Conservation (phyloP, 441 rosid species). For the Gossypium laxum region DNA sequence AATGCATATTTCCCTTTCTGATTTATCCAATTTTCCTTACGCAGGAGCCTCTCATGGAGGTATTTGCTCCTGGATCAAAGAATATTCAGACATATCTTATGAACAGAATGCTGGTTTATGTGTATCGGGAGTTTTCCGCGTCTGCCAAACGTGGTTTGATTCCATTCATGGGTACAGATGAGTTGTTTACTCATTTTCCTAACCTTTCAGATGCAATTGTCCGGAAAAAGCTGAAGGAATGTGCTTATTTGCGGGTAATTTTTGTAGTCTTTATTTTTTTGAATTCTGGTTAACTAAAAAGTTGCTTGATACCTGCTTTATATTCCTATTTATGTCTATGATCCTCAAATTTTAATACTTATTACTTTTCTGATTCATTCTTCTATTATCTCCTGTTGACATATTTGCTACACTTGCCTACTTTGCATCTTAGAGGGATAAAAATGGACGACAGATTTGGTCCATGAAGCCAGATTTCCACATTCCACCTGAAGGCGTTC, state of each 20-base stretch:
- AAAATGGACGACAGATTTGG: slow-evolving; percentile 59
- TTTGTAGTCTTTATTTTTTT: slow-evolving; percentile 9
- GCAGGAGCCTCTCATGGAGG: slow-evolving; percentile 96
- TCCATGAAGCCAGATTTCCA: slow-evolving; percentile 50
- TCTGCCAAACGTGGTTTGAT: slow-evolving; percentile 45
- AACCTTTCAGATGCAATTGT: slow-evolving; percentile 56
- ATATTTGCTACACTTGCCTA: slow-evolving; percentile 17
- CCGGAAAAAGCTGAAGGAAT: slow-evolving; percentile 65
- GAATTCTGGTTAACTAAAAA: neutral
- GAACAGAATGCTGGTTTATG: slow-evolving; percentile 69
- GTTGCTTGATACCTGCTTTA: neutral
- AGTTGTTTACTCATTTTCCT: slow-evolving; percentile 59
- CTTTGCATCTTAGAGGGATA: slow-evolving; percentile 49
- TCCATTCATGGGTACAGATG: slow-evolving; percentile 67
- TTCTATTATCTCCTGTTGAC: slow-evolving; percentile 11
- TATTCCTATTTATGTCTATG: neutral
- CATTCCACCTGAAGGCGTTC: slow-evolving; percentile 72
- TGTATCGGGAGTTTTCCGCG: slow-evolving; percentile 70
- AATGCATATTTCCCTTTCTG: neutral
- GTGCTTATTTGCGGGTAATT: slow-evolving; percentile 55
- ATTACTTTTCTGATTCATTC: neutral
- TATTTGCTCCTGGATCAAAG: slow-evolving; percentile 77
- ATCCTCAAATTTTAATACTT: neutral
- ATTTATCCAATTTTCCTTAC: slow-evolving; percentile 17
- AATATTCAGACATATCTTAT: slow-evolving; percentile 62